phyloP scores from a whole-genome alignment of 352 stramenopile genomes.

The Phytopythium helicoides region DNA sequence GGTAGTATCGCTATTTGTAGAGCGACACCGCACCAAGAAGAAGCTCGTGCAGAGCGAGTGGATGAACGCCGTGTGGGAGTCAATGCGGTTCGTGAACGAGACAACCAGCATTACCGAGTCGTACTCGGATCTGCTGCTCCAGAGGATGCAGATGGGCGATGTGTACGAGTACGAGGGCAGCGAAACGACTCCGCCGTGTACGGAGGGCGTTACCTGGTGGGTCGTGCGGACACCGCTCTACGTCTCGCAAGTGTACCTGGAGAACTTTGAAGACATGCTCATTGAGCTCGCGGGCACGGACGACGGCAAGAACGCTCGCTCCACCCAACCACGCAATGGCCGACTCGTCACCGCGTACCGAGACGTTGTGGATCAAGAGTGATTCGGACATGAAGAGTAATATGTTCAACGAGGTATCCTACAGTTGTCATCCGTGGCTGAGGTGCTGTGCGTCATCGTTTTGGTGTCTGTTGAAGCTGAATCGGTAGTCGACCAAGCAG shows the following conservation, averaged over 20 bases:
- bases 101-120: conserved; percentile 15
- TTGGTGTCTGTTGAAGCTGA: no score
- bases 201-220: conserved; percentile 33
- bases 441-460: no score
- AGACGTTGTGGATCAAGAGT: conserved; percentile 2
- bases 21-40: conserved; percentile 4
- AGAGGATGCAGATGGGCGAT: conserved; percentile 27
- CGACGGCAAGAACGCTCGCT: conserved; percentile 23
- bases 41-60: conserved; percentile 17
- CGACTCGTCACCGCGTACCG: conserved; percentile 24
- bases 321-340: conserved; percentile 22
- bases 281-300: conserved; percentile 17
- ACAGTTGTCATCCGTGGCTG: no score
- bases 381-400: no score
- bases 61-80: conserved; percentile 30
- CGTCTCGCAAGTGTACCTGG: conserved; percentile 19
- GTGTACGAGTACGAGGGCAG: conserved; percentile 39
- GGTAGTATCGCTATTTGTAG: conserved; percentile 26
- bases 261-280: conserved; percentile 22
- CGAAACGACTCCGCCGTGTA: conserved; percentile 31
- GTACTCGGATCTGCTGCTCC: conserved; percentile 47
- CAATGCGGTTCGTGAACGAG: conserved; percentile 6
- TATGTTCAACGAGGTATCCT: no score
- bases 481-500: no score
- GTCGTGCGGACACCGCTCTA: conserved; percentile 18